These are phyloP conservation scores for Anisodus acutangulus DNA, from an alignment of 257 asterid genomes.

Conservation along the genomic window DNA sequence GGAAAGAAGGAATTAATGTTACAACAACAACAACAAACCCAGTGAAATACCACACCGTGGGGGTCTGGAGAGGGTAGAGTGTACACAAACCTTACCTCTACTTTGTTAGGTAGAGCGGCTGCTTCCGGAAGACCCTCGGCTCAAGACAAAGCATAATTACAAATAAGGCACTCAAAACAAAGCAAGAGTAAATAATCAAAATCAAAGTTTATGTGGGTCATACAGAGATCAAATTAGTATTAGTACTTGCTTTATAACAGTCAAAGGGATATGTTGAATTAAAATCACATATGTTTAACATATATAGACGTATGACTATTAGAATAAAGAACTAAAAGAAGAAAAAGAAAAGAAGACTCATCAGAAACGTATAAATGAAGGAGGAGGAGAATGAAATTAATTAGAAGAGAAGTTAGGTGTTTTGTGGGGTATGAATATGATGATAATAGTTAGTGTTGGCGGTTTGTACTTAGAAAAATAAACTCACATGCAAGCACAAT, in stretches of 20 bases:
- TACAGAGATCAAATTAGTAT: too few species aligned
- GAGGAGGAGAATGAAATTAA: slow-evolving; percentile 21
- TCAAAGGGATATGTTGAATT: slow-evolving; percentile 48
- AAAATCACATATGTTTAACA: slow-evolving; percentile 32
- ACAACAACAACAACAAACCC: slow-evolving; percentile 40
- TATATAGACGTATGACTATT: background rate
- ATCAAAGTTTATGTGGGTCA: slow-evolving; percentile 38
- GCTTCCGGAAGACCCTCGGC: too few species aligned
- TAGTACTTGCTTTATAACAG: slow-evolving; percentile 35
- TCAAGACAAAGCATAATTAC: too few species aligned
- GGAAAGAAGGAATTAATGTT: slow-evolving; percentile 33
- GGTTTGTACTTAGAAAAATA: background rate
- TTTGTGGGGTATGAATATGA: slow-evolving; percentile 27
- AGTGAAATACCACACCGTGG: too few species aligned
- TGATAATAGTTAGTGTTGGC: slow-evolving; percentile 4
- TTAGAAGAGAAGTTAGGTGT: slow-evolving; percentile 37
- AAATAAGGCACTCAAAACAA: too few species aligned
- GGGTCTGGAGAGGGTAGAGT: too few species aligned
- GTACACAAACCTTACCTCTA: too few species aligned
- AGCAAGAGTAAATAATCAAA: slow-evolving; percentile 44
- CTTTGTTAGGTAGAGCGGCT: too few species aligned
- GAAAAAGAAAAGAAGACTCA: background rate
- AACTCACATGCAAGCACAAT: slow-evolving; percentile 61
- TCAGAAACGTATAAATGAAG: background rate
- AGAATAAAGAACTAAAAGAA: background rate